Base-by-base conservation (phyloP, 176 grass and related monocot species). In the Guadua angustifolia region DNA sequence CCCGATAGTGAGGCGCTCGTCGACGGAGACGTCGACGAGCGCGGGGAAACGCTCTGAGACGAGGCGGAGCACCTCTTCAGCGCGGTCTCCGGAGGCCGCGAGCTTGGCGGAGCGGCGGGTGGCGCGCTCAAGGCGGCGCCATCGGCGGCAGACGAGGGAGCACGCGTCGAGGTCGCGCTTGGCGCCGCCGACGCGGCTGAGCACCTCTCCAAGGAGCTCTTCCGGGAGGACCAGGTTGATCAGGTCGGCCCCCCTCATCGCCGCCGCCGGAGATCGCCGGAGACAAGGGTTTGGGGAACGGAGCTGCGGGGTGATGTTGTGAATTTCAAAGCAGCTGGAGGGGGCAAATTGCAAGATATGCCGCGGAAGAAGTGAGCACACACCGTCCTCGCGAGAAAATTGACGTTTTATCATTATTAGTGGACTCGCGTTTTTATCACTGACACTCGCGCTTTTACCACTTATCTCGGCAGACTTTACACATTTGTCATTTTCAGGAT, bases 131-230 rank as follows among this genome's bases (percentile, higher is more conserved):
- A 89, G 79, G 69, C 60, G 71, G 78, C 69, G 76, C 95, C 95
- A 97, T 55, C 87, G 85, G 75, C 84, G 84, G 81, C 92, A 97
- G 17, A 92, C 90, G 62, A 97, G 86, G 17, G 92, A 44, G 73
- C 90, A 97, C 19, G 90, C 83, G 78, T 92, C 95, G 19, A 77
- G 82, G 87, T 97, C 92, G 64, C 84, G 53, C 78, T 97, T 97
- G 40, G 43, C 47, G 52, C 35, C 60, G 38, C 86, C 88, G 7
- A 97, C 73, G 39, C 84, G 83, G 42, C 84, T 74, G 45, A 97
- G 75, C 33, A 97, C 86, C 17, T 90, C 85, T 21, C 80, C 69
- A 9, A 97, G 65, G 79, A 94, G 68, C 78, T 92, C 92, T 73
- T 94, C 90, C 5, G 88, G 95, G 5, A 97, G 88, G 26, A 33